These are phyloP conservation scores for Geotrichum phurueaensis DNA, from an alignment of 1,139 yeast genomes.

Conservation along the genomic window DNA sequence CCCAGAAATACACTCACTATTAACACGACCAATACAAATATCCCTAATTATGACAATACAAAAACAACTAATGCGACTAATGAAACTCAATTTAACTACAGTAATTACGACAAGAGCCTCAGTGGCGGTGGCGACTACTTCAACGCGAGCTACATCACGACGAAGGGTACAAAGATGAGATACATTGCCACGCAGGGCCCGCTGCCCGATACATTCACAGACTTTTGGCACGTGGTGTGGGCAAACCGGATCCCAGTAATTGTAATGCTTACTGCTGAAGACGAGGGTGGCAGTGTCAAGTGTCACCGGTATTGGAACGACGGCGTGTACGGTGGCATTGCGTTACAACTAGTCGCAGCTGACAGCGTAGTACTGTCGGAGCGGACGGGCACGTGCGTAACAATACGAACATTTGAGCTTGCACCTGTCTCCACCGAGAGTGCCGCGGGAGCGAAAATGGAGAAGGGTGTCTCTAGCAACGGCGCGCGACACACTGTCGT, in stretches of 20 bases:
- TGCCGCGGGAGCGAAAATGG: not conserved
- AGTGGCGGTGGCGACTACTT: constrained; percentile 43
- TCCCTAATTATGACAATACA: not conserved
- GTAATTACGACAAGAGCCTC: not conserved
- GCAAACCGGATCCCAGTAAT: constrained; percentile 57
- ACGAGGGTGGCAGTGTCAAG: constrained; percentile 48
- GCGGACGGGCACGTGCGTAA: constrained; percentile 19
- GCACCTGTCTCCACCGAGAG: not conserved
- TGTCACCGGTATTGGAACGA: constrained; percentile 53
- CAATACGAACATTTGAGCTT: constrained; percentile 22
- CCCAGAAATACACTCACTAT: not conserved
- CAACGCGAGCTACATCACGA: constrained; percentile 53
- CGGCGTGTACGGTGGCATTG: constrained; percentile 29
- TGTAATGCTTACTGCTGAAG: constrained; percentile 58
- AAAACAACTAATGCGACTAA: not conserved
- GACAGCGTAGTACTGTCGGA: constrained; percentile 12
- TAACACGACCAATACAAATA: not conserved
- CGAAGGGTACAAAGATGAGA: constrained; percentile 34
- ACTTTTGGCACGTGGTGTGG: constrained; percentile 74
- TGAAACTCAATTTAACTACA: not conserved
- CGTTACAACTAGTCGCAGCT: constrained; percentile 8
- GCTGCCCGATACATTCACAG: constrained; percentile 63
- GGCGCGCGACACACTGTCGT: constrained; percentile 36
- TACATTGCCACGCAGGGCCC: constrained; percentile 90
- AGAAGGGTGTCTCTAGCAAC: not conserved